Conservation (phyloP, 2,329 filamentous ascomycete species). For the Colletotrichum noveboracense region DNA sequence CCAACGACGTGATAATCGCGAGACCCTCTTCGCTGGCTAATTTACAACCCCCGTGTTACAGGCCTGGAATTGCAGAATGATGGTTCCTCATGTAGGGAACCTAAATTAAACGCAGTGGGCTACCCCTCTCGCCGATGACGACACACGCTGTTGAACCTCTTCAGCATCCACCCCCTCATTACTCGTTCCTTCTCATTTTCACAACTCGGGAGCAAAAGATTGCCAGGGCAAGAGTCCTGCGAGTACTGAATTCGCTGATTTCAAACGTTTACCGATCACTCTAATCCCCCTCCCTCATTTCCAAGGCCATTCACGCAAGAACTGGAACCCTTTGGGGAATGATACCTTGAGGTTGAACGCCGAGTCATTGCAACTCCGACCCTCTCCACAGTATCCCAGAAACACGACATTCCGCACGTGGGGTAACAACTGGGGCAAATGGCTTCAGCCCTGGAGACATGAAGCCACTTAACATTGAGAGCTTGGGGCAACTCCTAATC, state of each 20-base stretch:
- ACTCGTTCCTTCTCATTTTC: not conserved
- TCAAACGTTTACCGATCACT: not conserved
- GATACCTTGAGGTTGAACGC: not conserved
- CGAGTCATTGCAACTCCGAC: not conserved
- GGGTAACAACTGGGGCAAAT: not conserved
- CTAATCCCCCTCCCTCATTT: not conserved
- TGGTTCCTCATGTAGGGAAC: accelerated
- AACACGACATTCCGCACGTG: not conserved
- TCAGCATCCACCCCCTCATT: accelerated
- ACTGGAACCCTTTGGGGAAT: not conserved
- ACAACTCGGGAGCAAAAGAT: not conserved
- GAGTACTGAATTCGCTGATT: not conserved
- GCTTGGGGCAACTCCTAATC: not conserved
- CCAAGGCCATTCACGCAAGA: not conserved
- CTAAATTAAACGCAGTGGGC: not conserved
- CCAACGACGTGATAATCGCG: not conserved
- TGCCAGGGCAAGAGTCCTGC: not conserved
- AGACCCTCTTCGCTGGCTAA: not conserved
- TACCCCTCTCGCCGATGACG: not conserved
- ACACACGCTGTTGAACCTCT: not conserved
- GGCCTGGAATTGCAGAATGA: not conserved
- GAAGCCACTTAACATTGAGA: not conserved
- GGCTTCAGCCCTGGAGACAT: not conserved
- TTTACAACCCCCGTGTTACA: accelerated
- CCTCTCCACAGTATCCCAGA: not conserved